Evolutionary conservation across 176 grass and related monocot species (phyloP), one percentile per base, ranked within the genome.

Genomic region (Juncus inflexus): DNA sequence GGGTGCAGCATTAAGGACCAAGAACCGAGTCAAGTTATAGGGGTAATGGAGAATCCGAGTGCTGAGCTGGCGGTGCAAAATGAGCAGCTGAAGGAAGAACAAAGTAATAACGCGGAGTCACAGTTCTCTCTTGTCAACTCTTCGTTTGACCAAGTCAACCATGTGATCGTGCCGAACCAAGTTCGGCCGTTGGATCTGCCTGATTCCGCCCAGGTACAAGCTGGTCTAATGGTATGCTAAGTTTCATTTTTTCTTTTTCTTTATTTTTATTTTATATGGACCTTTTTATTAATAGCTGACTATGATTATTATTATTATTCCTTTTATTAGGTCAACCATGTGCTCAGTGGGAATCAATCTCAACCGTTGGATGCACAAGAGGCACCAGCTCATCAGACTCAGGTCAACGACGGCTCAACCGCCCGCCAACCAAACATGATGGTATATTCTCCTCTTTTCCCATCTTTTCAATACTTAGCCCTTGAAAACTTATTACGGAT

Each of bases 161-260:
- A 85, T 42, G 40, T 63, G 7, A 54, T 75, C 42, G 80, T 67
- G 19, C 37, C 57, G 61, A 65, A 79, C 64, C 81, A 87, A 62
- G 79, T 77, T 87, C 63, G 37, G 12, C n/a, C 52, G 60, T 62
- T 77, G 78, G 86, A 90, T 55, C 83, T 67, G 58, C 84, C 78
- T 50, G 86, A 87, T 60, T 58, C 76, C 42, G 15, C 53, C 12
- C 53, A 38, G 3, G 52, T 19, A 71, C 67, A 71, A 36, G 14
- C 55, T 66, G 37, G 37, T 53, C 10, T 68, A 13, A 9, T 55
- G 50, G 37, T 55, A 37, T 43, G n/a, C 40, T 63, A 0, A 8
- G 1, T 52, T 19, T 15, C 9, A 36, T 49, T 55, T 69, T 69
- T 38, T 3, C 50, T 36, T 15, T 69, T 37, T 54, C 19, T 37